These are phyloP conservation scores for Boletus mariae DNA, from an alignment of 1,284 basidiomycete genomes.

Conservation along the genomic window DNA sequence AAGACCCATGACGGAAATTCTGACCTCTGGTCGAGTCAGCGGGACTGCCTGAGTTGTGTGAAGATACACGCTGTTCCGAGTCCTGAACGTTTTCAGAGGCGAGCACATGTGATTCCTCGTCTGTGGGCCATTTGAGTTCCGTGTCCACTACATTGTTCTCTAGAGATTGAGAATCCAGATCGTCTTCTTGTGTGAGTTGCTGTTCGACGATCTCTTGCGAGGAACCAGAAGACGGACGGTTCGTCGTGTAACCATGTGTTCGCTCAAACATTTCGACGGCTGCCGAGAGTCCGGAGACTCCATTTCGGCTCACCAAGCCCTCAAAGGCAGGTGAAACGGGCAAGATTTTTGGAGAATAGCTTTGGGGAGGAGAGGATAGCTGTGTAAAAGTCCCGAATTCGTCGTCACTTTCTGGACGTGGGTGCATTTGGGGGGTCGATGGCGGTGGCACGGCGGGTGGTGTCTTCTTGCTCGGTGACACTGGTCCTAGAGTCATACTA, in stretches of 20 bases:
- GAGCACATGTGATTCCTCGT: conserved; percentile 14
- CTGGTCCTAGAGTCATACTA: conserved; percentile 9
- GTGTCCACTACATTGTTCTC: conserved; percentile 12
- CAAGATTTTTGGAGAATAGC: conserved; percentile 6
- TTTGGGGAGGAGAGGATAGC: conserved; percentile 34
- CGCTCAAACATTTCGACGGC: conserved; percentile 22
- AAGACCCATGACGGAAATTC: conserved; percentile 21
- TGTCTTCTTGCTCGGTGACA: conserved; percentile 1
- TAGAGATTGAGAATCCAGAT: not conserved
- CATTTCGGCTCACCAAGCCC: conserved; percentile 10
- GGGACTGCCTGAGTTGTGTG: conserved; percentile 1
- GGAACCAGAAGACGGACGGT: conserved; percentile 21
- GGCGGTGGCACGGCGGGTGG: not conserved
- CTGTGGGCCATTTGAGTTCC: conserved; percentile 31
- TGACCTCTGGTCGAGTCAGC: conserved; percentile 11
- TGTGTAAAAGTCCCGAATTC: conserved; percentile 15
- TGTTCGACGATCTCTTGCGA: conserved; percentile 32
- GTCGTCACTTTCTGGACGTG: not conserved
- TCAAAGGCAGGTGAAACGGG: conserved; percentile 36
- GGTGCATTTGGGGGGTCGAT: not conserved
- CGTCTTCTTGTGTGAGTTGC: conserved; percentile 31
- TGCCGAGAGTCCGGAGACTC: conserved; percentile 6
- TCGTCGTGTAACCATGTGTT: conserved; percentile 5
- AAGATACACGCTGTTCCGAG: not conserved
- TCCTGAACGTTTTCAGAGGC: not conserved